Conservation (phyloP, 23 red algal species). For the Cyanidioschyzon merolae region DNA sequence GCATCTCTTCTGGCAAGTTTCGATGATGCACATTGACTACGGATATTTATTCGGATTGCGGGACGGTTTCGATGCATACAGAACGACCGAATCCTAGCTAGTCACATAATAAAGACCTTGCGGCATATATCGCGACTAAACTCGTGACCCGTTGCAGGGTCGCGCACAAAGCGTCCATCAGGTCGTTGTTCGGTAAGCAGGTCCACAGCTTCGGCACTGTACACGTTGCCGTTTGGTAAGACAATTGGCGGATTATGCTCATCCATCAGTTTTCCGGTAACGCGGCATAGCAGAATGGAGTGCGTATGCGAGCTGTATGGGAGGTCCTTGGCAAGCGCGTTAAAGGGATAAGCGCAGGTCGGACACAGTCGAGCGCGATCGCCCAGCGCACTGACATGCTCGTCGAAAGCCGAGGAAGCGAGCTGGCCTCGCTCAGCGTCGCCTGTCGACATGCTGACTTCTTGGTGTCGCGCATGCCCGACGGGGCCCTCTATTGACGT, state of each 20-base stretch:
- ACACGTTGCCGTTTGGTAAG: slow-evolving; percentile 88
- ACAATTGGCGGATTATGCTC: slow-evolving; percentile 94
- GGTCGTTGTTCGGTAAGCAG: neutral
- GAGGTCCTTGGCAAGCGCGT: slow-evolving; percentile 49
- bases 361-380: slow-evolving; percentile 36
- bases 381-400: neutral
- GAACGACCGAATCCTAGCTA: no score
- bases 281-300: slow-evolving; percentile 66
- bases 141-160: neutral
- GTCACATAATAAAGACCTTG: slow-evolving; percentile 12
- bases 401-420: neutral
- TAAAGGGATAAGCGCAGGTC: slow-evolving; percentile 75
- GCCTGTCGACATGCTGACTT: neutral
- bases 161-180: neutral
- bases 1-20: no score
- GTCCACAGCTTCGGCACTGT: slow-evolving; percentile 25
- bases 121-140: slow-evolving; percentile 6
- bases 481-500: neutral
- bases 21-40: no score
- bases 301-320: slow-evolving; percentile 71
- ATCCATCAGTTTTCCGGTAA: slow-evolving; percentile 79
- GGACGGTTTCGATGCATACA: no score
- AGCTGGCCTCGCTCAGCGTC: neutral
- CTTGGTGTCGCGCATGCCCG: neutral
- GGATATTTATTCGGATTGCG: no score